Base-by-base conservation (phyloP, 352 stramenopile species). In the Phytopythium kandeliae region DNA sequence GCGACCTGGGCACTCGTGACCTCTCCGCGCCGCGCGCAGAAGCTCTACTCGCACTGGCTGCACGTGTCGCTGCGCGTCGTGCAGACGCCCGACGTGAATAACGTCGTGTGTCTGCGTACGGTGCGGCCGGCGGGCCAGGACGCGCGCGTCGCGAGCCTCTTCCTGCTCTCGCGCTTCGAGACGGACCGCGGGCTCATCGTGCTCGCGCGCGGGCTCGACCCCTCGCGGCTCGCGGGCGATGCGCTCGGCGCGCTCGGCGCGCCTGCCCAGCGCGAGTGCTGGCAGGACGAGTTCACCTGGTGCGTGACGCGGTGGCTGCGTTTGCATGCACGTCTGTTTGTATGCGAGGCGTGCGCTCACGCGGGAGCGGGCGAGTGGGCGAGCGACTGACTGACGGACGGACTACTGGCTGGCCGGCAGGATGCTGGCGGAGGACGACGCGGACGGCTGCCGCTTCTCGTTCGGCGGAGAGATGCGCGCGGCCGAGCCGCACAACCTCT, bases 161-260 rank as follows among this genome's bases (percentile, higher is more conserved):
- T 67, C 35, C 58, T 81, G 51, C 57, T 81, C 36, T 76, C 70
- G 25, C 70, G 62, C 34, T 75, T 81, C 43, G 57, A 71, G 58
- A 73, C 66, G 19, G 67, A 81, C 41, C 63, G 62, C 17, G 70
- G 70, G 10, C 43, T 67, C 38, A 69, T 81, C 30, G 37, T 80
- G 13, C 56, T 78, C 17, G 24, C 56, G 38, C 62, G 67, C 34
- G 51, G 58, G 3, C 49, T 78, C n/a, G 67, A 80, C 38, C 62
- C 64, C 15, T 60, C 46, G 9, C 66, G 64, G 22, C 51, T 76
- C 21, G 28, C 28, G 9, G 64, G 72, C 33, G 65, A 79, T 34
- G 60, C 72, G 43, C 63, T 71, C 21, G 57, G 67, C 17, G 63
- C 59, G 7, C 38, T 77, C 22, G 54, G 53, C 17, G 71, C 62